Conservation (phyloP, 192 early-diverging fungal species). For the Jimgerdemannia flammicorona region DNA sequence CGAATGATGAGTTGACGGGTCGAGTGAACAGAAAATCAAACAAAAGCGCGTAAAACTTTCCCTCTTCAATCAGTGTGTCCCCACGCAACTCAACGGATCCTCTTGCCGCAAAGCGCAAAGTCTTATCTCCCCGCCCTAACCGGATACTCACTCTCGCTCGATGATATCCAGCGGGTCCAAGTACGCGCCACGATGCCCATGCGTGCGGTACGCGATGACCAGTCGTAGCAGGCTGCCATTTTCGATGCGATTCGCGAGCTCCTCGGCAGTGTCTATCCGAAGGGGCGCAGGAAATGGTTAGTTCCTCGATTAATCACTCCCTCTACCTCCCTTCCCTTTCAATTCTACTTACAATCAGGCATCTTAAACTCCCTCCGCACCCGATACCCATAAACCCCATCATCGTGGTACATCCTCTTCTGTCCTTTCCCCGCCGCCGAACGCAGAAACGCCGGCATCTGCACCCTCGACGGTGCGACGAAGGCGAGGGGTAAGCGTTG, state of each 20-base stretch:
- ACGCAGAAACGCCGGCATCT: background rate
- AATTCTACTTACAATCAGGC: conserved; percentile 66
- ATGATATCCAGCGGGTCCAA: conserved; percentile 85
- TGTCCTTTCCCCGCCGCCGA: background rate
- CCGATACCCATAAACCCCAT: conserved; percentile 87
- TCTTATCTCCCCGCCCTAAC: no score
- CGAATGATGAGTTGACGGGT: background rate
- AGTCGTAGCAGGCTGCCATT: conserved; percentile 84
- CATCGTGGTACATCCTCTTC: conserved; percentile 61
- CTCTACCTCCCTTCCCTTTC: background rate
- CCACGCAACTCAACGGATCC: background rate
- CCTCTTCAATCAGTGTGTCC: background rate
- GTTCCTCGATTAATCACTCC: background rate
- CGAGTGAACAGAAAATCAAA: no score
- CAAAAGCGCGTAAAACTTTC: background rate
- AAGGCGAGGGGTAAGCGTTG: background rate
- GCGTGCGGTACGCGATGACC: conserved; percentile 72
- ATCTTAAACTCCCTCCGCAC: conserved; percentile 61
- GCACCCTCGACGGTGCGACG: background rate
- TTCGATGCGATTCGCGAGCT: conserved; percentile 79
- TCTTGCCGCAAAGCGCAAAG: no score
- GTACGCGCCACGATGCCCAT: conserved; percentile 79
- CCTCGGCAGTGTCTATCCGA: conserved; percentile 59
- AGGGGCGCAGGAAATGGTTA: no score
- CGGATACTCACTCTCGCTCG: conserved; percentile 53